These are phyloP conservation scores for Diplodia mutila DNA, from an alignment of 2,329 filamentous ascomycete genomes.

Conservation along the genomic window DNA sequence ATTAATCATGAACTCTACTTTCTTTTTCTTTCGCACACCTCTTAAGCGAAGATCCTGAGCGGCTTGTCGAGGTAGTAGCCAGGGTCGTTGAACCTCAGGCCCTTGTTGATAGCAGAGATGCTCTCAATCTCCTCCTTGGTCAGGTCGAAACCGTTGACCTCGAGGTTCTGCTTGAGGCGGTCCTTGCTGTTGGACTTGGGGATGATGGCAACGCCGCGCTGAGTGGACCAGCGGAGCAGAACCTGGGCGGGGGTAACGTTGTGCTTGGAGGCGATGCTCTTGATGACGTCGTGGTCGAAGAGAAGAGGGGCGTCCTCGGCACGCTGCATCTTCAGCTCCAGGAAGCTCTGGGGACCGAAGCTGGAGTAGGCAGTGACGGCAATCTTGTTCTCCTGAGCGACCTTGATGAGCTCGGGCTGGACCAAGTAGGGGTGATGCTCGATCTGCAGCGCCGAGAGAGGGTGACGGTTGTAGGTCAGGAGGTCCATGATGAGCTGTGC, in stretches of 20 bases:
- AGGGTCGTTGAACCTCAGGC: slow-evolving; percentile 40
- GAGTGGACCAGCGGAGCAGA: slow-evolving; percentile 84
- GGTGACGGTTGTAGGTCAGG: slow-evolving; percentile 74
- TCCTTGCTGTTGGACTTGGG: slow-evolving; percentile 61
- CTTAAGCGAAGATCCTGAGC: slow-evolving; percentile 35
- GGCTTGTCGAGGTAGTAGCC: slow-evolving; percentile 35
- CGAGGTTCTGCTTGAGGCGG: slow-evolving; percentile 40
- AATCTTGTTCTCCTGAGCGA: slow-evolving; percentile 71
- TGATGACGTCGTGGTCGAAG: slow-evolving; percentile 70
- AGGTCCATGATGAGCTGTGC: slow-evolving; percentile 77
- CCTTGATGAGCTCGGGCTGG: slow-evolving; percentile 70
- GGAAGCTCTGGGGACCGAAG: slow-evolving; percentile 78
- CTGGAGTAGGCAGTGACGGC: slow-evolving; percentile 81
- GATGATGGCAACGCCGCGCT: slow-evolving; percentile 77
- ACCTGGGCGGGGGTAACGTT: slow-evolving; percentile 78
- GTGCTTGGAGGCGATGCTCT: slow-evolving; percentile 68
- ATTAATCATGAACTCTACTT: slow-evolving; percentile 21
- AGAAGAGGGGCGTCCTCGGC: slow-evolving; percentile 69
- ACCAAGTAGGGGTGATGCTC: slow-evolving; percentile 90
- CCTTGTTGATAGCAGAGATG: slow-evolving; percentile 43
- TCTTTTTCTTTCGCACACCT: slow-evolving; percentile 1
- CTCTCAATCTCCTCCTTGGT: slow-evolving; percentile 36
- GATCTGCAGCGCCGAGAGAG: slow-evolving; percentile 79
- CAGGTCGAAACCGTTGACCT: slow-evolving; percentile 39
- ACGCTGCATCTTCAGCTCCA: slow-evolving; percentile 69